Evolutionary conservation across 129 eudicot genomes (phyloP).

Genomic region (Lactuca saligna): DNA sequence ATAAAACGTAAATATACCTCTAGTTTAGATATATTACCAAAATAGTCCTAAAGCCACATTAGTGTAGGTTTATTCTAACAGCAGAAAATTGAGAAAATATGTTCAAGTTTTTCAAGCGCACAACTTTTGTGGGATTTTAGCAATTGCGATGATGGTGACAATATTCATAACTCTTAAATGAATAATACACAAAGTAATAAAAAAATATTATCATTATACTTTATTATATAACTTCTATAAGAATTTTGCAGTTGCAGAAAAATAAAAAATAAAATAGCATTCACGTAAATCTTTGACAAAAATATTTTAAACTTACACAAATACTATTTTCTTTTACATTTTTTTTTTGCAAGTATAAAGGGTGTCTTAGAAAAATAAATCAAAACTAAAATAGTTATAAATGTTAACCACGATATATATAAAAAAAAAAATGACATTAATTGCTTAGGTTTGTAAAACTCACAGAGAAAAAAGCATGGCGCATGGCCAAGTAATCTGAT

Average conservation of each 20-base stretch:
- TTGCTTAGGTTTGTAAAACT: conserved; percentile 20
- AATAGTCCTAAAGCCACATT: too few species aligned
- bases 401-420: not conserved
- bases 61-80: too few species aligned
- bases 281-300: too few species aligned
- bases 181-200: not conserved
- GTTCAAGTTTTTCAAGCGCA: too few species aligned
- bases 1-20: not conserved
- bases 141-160: too few species aligned
- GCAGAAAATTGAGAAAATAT: too few species aligned
- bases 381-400: not conserved
- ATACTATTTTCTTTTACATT: too few species aligned
- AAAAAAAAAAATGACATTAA: not conserved
- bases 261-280: too few species aligned
- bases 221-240: not conserved
- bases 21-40: too few species aligned
- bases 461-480: conserved; percentile 69
- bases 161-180: not conserved
- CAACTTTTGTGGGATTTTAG: too few species aligned
- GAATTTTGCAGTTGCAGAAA: not conserved
- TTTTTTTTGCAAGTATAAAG: too few species aligned
- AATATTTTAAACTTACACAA: too few species aligned
- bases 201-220: not conserved
- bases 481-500: conserved; percentile 76
- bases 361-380: not conserved